These are phyloP conservation scores for Graphilbum sp. DNA, from an alignment of 2,329 filamentous ascomycete species.

Conservation along the genomic window DNA sequence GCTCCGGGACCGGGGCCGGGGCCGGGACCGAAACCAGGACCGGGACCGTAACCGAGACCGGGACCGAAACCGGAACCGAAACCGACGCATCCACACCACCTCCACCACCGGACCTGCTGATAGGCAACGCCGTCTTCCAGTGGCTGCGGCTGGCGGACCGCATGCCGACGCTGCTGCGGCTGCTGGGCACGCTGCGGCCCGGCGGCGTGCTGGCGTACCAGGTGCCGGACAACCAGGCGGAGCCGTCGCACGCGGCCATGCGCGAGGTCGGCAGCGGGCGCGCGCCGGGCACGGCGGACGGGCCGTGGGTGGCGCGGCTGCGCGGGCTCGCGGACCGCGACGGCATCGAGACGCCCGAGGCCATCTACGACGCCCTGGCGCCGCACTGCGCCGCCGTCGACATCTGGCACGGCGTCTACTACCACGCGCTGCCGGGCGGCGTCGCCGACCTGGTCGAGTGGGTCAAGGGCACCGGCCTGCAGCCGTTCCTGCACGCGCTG, in stretches of 20 bases:
- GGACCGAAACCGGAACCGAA: too few species aligned
- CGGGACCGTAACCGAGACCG: too few species aligned
- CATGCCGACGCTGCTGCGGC: slow-evolving; percentile 24
- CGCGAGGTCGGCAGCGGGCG: slow-evolving; percentile 20
- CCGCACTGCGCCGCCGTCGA: slow-evolving; percentile 26
- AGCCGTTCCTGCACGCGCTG: slow-evolving; percentile 35
- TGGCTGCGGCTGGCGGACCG: slow-evolving; percentile 31
- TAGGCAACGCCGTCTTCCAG: slow-evolving; percentile 42
- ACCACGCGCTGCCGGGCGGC: slow-evolving; percentile 29
- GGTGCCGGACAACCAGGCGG: slow-evolving; percentile 27
- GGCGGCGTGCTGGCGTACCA: slow-evolving; percentile 39
- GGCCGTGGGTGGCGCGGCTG: slow-evolving; percentile 10
- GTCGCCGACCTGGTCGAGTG: slow-evolving; percentile 39
- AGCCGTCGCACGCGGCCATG: slow-evolving; percentile 35
- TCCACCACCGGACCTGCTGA: slow-evolving; percentile 26
- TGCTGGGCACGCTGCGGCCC: slow-evolving; percentile 22
- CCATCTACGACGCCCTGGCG: slow-evolving; percentile 31
- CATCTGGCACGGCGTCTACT: slow-evolving; percentile 37
- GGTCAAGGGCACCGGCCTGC: slow-evolving; percentile 39
- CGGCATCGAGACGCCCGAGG: slow-evolving; percentile 27
- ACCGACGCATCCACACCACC: too few species aligned
- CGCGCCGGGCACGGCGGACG: slow-evolving; percentile 6
- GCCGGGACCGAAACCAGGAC: too few species aligned
- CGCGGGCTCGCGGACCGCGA: slow-evolving; percentile 19
- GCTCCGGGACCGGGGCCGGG: too few species aligned